Conservation (phyloP, 805 yeast genomes). For the Saturnispora besseyi region DNA sequence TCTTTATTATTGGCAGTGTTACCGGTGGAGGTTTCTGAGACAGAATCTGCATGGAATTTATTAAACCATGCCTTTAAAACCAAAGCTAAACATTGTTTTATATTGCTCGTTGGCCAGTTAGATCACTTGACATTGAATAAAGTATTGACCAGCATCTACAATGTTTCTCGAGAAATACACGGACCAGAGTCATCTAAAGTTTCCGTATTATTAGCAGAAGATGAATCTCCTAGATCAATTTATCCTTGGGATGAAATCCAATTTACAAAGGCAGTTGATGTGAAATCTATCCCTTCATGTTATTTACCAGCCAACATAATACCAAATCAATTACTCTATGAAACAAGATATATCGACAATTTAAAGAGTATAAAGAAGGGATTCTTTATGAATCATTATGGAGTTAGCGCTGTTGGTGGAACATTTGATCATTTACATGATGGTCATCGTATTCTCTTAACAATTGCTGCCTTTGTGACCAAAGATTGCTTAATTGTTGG, state of each 20-base stretch:
- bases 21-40: background rate
- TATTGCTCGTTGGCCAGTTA: background rate
- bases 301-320: background rate
- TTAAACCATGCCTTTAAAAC: background rate
- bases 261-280: background rate
- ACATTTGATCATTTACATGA: slow-evolving; percentile 95
- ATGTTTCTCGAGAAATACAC: background rate
- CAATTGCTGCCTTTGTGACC: slow-evolving; percentile 61
- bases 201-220: slow-evolving; percentile 4
- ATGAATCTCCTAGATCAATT: background rate
- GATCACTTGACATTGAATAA: background rate
- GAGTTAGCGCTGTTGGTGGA: slow-evolving; percentile 68
- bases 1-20: background rate
- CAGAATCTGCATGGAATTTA: background rate
- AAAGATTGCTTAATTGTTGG: slow-evolving; percentile 59
- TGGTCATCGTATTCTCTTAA: slow-evolving; percentile 82
- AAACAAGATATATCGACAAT: background rate
- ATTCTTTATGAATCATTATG: background rate
- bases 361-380: background rate
- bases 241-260: background rate
- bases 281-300: background rate
- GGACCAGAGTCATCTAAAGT: background rate
- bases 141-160: background rate
- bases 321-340: background rate
- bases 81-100: background rate